phyloP scores from a whole-genome alignment of 306 rosid genomes.

The Alnus rubra region DNA sequence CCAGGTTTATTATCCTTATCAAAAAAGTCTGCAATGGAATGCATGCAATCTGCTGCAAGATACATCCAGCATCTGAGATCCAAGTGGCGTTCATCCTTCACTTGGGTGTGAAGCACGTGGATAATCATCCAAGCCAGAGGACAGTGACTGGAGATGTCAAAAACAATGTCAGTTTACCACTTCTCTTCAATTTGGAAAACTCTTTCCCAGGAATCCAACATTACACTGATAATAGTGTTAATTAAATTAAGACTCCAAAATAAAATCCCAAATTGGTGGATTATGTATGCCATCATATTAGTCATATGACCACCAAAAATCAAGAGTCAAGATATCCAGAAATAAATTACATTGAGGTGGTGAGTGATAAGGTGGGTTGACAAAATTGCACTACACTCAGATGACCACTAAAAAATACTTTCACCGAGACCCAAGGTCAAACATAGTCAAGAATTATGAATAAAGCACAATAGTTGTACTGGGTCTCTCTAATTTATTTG shows the following conservation, averaged over 20 bases:
- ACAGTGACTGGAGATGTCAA: constrained; percentile 62
- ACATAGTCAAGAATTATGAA: not conserved
- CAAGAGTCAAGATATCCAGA: not conserved
- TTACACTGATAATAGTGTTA: constrained; percentile 10
- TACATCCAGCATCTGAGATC: constrained; percentile 98
- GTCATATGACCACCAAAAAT: not conserved
- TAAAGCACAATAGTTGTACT: not conserved
- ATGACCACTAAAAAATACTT: not conserved
- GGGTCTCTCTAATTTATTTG: not conserved
- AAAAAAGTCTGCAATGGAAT: constrained; percentile 60
- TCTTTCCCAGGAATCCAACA: constrained; percentile 19
- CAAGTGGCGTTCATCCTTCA: constrained; percentile 79
- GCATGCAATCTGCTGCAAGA: constrained; percentile 92
- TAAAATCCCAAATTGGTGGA: not conserved
- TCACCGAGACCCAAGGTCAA: not conserved
- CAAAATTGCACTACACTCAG: not conserved
- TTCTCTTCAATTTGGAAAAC: constrained; percentile 19
- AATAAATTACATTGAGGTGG: not conserved
- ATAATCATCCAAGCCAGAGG: constrained; percentile 97
- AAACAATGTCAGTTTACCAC: constrained; percentile 27
- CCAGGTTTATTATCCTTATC: constrained; percentile 47
- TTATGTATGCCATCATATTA: not conserved
- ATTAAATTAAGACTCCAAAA: not conserved
- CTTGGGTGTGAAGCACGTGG: constrained; percentile 97
- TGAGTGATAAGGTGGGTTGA: not conserved